Base-by-base conservation (phyloP, 306 rosid genomes). In the Rosa multiflora region DNA sequence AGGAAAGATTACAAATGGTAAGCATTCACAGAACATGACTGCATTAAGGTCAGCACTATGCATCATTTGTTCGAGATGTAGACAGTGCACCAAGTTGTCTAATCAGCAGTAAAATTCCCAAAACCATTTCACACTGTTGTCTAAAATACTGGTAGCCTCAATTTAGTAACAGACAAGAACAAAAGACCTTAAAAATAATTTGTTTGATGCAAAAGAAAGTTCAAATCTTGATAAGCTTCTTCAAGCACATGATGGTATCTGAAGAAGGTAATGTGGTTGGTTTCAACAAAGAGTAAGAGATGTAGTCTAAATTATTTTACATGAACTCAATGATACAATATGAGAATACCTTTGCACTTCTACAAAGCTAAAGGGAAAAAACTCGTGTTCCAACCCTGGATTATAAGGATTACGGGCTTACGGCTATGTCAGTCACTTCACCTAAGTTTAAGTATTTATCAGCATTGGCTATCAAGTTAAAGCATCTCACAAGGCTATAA, bases 381-480 rank as follows among this genome's bases (percentile, higher is more conserved):
- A 44, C 55, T 43, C 42, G 0, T 47, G 59, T 70, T 32, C 58
- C 67, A n/a, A 53, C 40, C 77, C 23, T 7, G 21, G 10, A 73
- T 39, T 11, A 15, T 52, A 37, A 11, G 51, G 42, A 6, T n/a
- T 9, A 43, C 15, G 43, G 51, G 42, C 3, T n/a, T 9, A 43
- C 15, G 43, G 15, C 55, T 59, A 58, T 8, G 56, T 32, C 39
- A 23, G 78, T 75, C 23, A 21, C 40, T 74, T 40, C 2, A 18
- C 59, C 42, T 42, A 56, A 3, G 68, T 43, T 26, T 75, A 70
- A 48, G 32, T 75, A 56, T 44, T 62, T 69, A 61, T 62, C 21
- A 62, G 20, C 32, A 13, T 35, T 61, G n/a, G 4, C 44, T 58
- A 26, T 75, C 78, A 75, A n/a, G 47, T 21, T 75, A 43, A 62